These are phyloP conservation scores for Neohortaea acidophila DNA, from an alignment of 495 filamentous ascomycete genomes.

Conservation along the genomic window DNA sequence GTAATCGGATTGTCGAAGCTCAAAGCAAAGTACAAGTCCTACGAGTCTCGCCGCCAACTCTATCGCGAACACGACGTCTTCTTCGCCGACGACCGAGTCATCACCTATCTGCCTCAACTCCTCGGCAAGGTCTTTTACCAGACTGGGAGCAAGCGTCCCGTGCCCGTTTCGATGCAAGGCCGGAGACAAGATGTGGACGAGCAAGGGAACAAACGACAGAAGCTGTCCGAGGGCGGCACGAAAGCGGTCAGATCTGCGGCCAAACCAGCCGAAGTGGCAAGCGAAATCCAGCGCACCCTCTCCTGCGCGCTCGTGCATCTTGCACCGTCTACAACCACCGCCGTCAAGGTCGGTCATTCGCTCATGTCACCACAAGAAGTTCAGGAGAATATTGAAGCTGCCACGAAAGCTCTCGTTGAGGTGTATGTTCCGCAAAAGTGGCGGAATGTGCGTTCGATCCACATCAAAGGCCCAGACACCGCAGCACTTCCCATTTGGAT, in stretches of 20 bases:
- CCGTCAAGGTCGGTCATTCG: conserved; percentile 39
- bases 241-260: conserved; percentile 40
- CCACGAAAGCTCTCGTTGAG: conserved; percentile 50
- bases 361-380: conserved; percentile 59
- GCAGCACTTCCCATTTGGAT: conserved; percentile 83
- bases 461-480: conserved; percentile 78
- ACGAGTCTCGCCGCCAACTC: conserved; percentile 75
- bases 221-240: conserved; percentile 43
- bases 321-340: conserved; percentile 33
- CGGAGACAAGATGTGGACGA: conserved; percentile 18
- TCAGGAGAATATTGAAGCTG: conserved; percentile 60
- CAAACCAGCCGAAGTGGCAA: conserved; percentile 42
- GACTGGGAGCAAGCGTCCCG: conserved; percentile 59
- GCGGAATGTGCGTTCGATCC: conserved; percentile 65
- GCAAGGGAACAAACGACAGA: conserved; percentile 15
- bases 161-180: conserved; percentile 54
- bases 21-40: conserved; percentile 68
- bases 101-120: conserved; percentile 55
- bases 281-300: conserved; percentile 57
- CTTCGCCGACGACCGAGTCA: conserved; percentile 69
- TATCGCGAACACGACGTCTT: conserved; percentile 73
- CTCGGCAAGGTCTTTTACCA: conserved; percentile 85
- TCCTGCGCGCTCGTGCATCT: conserved; percentile 58
- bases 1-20: conserved; percentile 75
- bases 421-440: conserved; percentile 72